Base-by-base conservation (phyloP, 768 basidiomycete species). In the Cystoderma amianthinum region DNA sequence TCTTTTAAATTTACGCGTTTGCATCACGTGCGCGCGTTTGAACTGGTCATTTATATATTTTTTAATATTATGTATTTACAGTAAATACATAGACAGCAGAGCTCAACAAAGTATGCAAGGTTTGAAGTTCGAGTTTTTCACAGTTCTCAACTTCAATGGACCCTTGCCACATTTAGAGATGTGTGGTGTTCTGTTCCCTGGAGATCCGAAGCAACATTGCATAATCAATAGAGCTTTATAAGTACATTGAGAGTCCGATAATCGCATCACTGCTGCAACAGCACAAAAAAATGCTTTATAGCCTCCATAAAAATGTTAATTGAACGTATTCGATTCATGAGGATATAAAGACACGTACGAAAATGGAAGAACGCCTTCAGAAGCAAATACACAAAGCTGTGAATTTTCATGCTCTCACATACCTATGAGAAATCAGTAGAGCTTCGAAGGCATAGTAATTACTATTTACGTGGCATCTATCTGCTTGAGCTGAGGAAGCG, bases 401-500 rank as follows among this genome's bases (percentile, higher is more conserved):
- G 25, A 7, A 7, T 28, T 7, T 28, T 7, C 25, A 28, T n/a
- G n/a, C 25, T 28, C 25, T 28, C 25, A 28, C 25, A n/a, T 28
- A 28, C n/a, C 25, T 28, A n/a, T 7, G n/a, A 28, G 25, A 7
- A 28, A n/a, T 7, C 7, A 28, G 7, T 7, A 7, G 25, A 28
- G 7, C 7, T 7, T 7, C 7, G n/a, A 28, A 28, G 25, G n/a
- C 25, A 28, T n/a, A 28, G n/a, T 7, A 28, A 7, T 28, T 28
- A 36, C 12, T 28, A 80, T 92, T 47, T 55, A 97, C 85, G 88
- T 97, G 32, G 96, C 96, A 62, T 99, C 96, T 38, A 99, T 83
- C 63, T 99, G 96, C 54, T 79, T 78, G 42, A 98, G 62, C 52
- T 95, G 89, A 0, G 94, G 94, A 16, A 96, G 66, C 2, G 82